Conservation (phyloP, 805 yeast species). For the Suhomyces pyralidae region DNA sequence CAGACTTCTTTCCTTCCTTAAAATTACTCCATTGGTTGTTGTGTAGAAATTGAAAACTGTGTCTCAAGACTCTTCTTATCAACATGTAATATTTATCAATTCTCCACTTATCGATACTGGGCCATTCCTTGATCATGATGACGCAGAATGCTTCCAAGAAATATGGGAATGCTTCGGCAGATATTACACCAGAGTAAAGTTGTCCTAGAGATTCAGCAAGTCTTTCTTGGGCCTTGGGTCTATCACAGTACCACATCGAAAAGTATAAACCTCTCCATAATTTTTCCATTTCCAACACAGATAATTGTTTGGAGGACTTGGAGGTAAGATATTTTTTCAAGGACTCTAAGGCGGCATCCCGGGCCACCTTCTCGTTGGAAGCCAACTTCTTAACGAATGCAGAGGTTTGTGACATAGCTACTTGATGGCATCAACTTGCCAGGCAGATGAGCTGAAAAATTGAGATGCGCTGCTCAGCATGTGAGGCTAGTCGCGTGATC, state of each 20-base stretch:
- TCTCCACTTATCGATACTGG: constrained; percentile 77
- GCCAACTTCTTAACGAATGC: constrained; percentile 78
- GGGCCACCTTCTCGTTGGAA: constrained; percentile 70
- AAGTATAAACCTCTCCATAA: constrained; percentile 95
- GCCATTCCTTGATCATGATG: constrained; percentile 79
- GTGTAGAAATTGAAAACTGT: constrained; percentile 56
- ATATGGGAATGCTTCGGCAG: constrained; percentile 39
- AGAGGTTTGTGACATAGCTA: constrained; percentile 31
- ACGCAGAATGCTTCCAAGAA: constrained; percentile 80
- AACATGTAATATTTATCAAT: constrained; percentile 82
- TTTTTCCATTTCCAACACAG: constrained; percentile 63
- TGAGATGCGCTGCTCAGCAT: not conserved
- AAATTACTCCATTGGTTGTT: constrained; percentile 52
- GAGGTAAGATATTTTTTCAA: constrained; percentile 55
- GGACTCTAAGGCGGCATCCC: constrained; percentile 71
- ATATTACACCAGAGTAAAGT: constrained; percentile 45
- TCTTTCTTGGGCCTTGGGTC: constrained; percentile 87
- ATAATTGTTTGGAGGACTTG: constrained; percentile 36
- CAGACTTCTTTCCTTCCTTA: constrained; percentile 47
- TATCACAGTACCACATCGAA: constrained; percentile 95
- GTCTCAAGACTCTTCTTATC: constrained; percentile 71
- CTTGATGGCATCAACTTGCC: not conserved
- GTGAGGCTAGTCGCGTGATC: too few species aligned
- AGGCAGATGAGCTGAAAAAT: not conserved
- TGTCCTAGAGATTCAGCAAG: constrained; percentile 71